Conservation (phyloP, 495 filamentous ascomycete species). For the Tuber brumale region DNA sequence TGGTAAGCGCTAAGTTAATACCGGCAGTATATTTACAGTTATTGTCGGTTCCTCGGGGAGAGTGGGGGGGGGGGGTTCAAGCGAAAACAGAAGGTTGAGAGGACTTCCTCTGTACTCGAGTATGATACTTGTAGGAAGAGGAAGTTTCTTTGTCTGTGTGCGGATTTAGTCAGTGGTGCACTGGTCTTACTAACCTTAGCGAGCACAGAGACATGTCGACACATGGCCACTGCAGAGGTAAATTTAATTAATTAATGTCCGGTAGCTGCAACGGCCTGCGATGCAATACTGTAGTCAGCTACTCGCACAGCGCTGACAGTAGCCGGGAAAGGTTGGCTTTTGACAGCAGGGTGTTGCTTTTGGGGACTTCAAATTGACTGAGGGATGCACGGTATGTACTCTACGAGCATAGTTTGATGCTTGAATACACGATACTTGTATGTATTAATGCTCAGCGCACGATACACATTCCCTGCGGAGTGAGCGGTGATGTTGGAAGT, state of each 20-base stretch:
- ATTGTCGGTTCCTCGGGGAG: background rate
- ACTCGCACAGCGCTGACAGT: background rate
- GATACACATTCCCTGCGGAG: background rate
- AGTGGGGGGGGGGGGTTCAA: background rate
- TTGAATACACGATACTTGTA: background rate
- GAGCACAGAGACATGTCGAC: background rate
- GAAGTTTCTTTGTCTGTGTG: background rate
- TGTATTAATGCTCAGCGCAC: background rate
- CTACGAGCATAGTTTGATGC: background rate
- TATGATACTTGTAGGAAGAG: background rate
- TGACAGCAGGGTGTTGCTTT: background rate
- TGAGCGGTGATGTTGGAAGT: background rate
- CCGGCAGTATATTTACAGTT: background rate
- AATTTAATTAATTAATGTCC: no score
- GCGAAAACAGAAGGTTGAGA: background rate
- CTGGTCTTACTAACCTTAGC: background rate
- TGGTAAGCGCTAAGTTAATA: background rate
- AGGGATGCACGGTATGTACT: background rate
- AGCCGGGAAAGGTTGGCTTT: background rate
- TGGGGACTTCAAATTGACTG: background rate
- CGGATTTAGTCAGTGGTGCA: background rate
- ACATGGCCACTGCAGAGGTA: background rate
- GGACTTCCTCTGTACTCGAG: background rate
- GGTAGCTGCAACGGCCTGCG: background rate
- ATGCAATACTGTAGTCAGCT: background rate